phyloP scores from a whole-genome alignment of 805 yeast species.

The Yarrowia porcina region DNA sequence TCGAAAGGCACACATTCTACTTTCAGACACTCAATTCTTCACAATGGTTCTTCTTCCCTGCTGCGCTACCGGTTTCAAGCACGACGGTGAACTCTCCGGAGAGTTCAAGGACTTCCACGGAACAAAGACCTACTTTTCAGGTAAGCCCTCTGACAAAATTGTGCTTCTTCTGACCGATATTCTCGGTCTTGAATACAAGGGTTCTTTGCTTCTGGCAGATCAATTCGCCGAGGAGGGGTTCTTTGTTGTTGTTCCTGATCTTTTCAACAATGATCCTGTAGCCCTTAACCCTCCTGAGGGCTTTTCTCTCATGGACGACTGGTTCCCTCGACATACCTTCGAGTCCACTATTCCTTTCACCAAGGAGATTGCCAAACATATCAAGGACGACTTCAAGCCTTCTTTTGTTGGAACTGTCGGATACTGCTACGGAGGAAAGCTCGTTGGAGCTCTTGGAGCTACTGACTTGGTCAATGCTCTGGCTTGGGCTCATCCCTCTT shows the following conservation, averaged over 20 bases:
- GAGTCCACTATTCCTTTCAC: conserved; percentile 51
- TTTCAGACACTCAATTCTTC: background rate
- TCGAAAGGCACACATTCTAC: background rate
- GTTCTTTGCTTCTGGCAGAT: conserved; percentile 50
- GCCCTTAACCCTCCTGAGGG: conserved; percentile 35
- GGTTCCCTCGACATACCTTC: conserved; percentile 55
- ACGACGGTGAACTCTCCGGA: conserved; percentile 36
- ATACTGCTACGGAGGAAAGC: conserved; percentile 83
- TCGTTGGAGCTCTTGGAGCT: conserved; percentile 48
- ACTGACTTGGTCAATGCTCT: conserved; percentile 45
- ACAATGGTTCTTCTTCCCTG: conserved; percentile 23
- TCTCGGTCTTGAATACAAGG: conserved; percentile 57
- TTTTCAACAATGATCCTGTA: conserved; percentile 55
- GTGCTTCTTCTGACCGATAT: conserved; percentile 65
- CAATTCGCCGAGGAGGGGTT: conserved; percentile 58
- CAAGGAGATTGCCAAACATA: conserved; percentile 45
- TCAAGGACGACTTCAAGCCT: conserved; percentile 48
- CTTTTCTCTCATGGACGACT: conserved; percentile 38
- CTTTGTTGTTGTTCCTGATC: conserved; percentile 73
- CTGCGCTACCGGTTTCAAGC: conserved; percentile 24
- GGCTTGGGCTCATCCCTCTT: conserved; percentile 84
- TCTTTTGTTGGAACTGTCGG: conserved; percentile 60
- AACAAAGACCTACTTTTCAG: conserved; percentile 49
- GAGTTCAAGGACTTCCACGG: conserved; percentile 32
- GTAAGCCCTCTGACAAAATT: conserved; percentile 47